phyloP scores from a whole-genome alignment of 495 filamentous ascomycete species.

The Xylaria grammica region DNA sequence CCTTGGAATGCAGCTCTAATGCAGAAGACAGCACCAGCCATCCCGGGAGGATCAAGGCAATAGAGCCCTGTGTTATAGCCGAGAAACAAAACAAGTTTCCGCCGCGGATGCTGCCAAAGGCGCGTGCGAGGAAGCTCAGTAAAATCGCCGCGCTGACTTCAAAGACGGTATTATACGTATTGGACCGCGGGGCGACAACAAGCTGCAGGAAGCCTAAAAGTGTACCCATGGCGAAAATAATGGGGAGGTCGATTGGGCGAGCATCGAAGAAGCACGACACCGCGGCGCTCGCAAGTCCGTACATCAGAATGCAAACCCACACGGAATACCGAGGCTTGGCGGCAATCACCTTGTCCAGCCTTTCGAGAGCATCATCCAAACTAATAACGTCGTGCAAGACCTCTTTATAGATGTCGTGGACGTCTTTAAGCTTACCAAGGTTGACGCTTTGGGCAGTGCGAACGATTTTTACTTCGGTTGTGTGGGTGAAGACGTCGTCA shows the following conservation, averaged over 20 bases:
- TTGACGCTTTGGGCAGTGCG: conserved; percentile 75
- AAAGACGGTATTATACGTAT: conserved; percentile 82
- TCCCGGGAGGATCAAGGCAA: conserved; percentile 87
- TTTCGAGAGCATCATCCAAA: conserved; percentile 75
- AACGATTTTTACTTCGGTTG: conserved; percentile 87
- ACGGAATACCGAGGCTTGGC: conserved; percentile 63
- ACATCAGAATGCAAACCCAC: conserved; percentile 73
- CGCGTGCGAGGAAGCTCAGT: conserved; percentile 82
- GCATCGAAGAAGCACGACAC: conserved; percentile 85
- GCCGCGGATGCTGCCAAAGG: conserved; percentile 77
- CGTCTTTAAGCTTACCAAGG: conserved; percentile 79
- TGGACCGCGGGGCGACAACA: conserved; percentile 74
- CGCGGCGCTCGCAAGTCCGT: conserved; percentile 76
- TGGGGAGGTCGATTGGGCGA: conserved; percentile 83
- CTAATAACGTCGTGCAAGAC: conserved; percentile 85
- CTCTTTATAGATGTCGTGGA: conserved; percentile 87
- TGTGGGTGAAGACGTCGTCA: conserved; percentile 83
- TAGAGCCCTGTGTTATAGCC: conserved; percentile 82
- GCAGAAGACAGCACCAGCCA: conserved; percentile 68
- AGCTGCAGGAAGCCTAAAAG: conserved; percentile 80
- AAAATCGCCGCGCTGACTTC: conserved; percentile 83
- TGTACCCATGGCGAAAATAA: conserved; percentile 80
- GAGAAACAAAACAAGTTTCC: conserved; percentile 84
- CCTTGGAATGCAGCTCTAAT: conserved; percentile 82
- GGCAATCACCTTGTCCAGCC: conserved; percentile 68